Percentiles rank a stretch among this genome's conserved stretches.
Conservation (phyloP, 2,329 filamentous ascomycete genomes). For the Aureobasidium sp. region DNA sequence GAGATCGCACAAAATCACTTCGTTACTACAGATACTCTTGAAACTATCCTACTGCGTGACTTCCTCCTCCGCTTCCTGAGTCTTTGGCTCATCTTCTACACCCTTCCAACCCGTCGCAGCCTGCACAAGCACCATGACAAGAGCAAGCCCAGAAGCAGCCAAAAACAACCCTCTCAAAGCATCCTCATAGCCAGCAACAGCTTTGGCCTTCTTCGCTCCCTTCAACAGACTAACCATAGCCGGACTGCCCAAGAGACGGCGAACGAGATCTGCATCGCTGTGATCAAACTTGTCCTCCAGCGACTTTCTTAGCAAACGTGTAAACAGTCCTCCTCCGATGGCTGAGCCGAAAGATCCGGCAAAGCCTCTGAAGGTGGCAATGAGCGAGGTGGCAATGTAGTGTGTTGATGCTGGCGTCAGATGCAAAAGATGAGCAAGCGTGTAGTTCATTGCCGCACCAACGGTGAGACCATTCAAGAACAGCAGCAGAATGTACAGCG, state of each 20-base stretch:
- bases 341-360: conserved; percentile 74
- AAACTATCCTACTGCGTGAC: background rate
- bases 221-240: conserved; percentile 45
- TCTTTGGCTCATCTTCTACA: conserved; percentile 21
- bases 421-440: conserved; percentile 71
- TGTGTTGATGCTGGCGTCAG: conserved; percentile 60
- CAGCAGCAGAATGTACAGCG: conserved; percentile 52
- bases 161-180: conserved; percentile 49
- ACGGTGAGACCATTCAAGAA: conserved; percentile 67
- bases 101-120: conserved; percentile 52
- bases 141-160: conserved; percentile 43
- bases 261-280: conserved; percentile 41
- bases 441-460: conserved; percentile 71
- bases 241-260: conserved; percentile 53
- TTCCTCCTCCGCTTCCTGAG: conserved; percentile 17
- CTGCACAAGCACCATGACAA: conserved; percentile 47
- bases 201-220: conserved; percentile 46
- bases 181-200: conserved; percentile 48
- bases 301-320: conserved; percentile 50
- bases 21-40: too few relatives aligned
- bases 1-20: background rate
- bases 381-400: conserved; percentile 67
- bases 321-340: conserved; percentile 70
- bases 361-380: conserved; percentile 75
- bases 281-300: conserved; percentile 53